A percentile compares a stretch with the other conserved stretches of the same genome.
Evolutionary conservation across 257 asterid genomes (phyloP).

Genomic region (Orobanche coerulescens): DNA sequence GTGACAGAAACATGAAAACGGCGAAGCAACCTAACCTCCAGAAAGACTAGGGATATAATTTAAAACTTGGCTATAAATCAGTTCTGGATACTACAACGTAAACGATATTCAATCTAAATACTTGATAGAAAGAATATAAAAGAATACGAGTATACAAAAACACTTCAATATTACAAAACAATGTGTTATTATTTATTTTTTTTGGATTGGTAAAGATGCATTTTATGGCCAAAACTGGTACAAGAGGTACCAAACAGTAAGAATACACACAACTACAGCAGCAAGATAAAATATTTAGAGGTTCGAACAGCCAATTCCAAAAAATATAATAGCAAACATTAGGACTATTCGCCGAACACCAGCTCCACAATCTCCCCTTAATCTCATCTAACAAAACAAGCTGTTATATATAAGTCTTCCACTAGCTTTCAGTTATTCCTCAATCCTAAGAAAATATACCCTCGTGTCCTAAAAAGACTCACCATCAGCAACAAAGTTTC

Average conservation of each 20-base stretch:
- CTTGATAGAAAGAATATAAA: background rate
- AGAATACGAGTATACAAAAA: background rate
- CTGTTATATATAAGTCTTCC: background rate
- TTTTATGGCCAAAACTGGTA: too few species aligned
- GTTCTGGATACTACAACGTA: background rate
- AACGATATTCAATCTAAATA: background rate
- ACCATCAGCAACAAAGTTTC: background rate
- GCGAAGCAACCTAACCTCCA: background rate
- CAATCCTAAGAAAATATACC: too few species aligned
- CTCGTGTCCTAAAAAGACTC: background rate
- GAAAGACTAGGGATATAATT: background rate
- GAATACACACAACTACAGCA: too few species aligned
- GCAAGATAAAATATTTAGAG: too few species aligned
- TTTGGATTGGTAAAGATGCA: too few species aligned
- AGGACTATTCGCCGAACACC: too few species aligned
- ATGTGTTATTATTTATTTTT: too few species aligned
- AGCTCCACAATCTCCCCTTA: too few species aligned
- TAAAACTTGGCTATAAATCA: background rate
- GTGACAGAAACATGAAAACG: background rate
- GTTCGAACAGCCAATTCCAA: too few species aligned
- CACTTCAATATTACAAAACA: background rate
- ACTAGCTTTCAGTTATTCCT: background rate
- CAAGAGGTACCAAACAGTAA: too few species aligned
- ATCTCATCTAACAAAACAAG: background rate
- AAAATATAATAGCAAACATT: too few species aligned